Conservation (phyloP, 768 basidiomycete genomes). For the Pulveroboletus sp. region DNA sequence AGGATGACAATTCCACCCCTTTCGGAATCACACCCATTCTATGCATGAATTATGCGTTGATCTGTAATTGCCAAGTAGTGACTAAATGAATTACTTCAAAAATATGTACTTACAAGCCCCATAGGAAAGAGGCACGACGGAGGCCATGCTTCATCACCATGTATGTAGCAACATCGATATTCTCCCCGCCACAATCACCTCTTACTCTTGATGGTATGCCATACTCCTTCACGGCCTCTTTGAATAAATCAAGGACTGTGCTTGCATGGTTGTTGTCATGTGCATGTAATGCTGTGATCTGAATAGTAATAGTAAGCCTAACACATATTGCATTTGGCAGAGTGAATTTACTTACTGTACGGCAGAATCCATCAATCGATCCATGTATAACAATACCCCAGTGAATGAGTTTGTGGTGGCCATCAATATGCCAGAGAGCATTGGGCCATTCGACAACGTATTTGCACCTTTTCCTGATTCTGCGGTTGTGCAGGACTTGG, state of each 20-base stretch:
- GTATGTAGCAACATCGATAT: constrained; percentile 24
- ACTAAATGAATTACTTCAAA: too few relatives aligned
- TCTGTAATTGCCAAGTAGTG: too few relatives aligned
- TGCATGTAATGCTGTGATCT: not conserved
- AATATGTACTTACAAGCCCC: constrained; percentile 17
- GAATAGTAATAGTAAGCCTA: too few relatives aligned
- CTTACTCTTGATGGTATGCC: constrained; percentile 24
- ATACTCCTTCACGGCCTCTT: not conserved
- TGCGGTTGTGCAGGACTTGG: too few relatives aligned
- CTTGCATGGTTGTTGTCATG: not conserved
- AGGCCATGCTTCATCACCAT: constrained; percentile 24
- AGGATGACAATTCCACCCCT: constrained; percentile 41
- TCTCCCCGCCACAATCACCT: constrained; percentile 33
- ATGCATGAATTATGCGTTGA: constrained; percentile 44
- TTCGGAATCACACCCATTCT: constrained; percentile 38
- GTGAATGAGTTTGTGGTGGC: not conserved
- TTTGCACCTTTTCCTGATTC: not conserved
- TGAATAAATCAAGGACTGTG: not conserved
- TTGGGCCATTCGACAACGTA: not conserved
- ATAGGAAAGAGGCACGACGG: constrained; percentile 29
- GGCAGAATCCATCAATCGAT: not conserved
- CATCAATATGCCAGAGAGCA: not conserved
- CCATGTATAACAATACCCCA: not conserved
- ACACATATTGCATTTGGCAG: too few relatives aligned
- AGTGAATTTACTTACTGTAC: not conserved